Percentiles rank a stretch among this genome's conserved stretches.
These are phyloP conservation scores for Cercospora canescens DNA, from an alignment of 2,329 filamentous ascomycete species.

Conservation along the genomic window DNA sequence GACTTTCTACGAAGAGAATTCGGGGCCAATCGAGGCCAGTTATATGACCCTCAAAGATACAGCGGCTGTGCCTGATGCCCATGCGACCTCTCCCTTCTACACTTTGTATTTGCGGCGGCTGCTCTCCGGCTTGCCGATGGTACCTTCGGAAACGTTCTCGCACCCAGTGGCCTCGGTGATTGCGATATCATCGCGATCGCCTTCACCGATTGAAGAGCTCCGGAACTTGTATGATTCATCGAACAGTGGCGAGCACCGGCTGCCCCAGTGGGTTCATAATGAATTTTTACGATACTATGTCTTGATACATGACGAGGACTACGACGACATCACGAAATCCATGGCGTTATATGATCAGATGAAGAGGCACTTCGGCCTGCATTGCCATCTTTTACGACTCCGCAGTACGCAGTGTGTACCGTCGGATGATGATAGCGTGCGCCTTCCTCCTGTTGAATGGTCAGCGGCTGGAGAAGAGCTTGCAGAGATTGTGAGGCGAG, in stretches of 20 bases:
- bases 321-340: slow-evolving; percentile 86
- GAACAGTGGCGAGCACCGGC: slow-evolving; percentile 69
- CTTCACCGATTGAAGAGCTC: slow-evolving; percentile 81
- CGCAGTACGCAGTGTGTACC: slow-evolving; percentile 82
- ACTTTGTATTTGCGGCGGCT: slow-evolving; percentile 80
- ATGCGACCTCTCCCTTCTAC: slow-evolving; percentile 63
- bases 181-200: slow-evolving; percentile 87
- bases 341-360: slow-evolving; percentile 94
- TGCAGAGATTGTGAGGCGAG: slow-evolving; percentile 58
- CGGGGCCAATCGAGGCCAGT: slow-evolving; percentile 39
- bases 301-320: slow-evolving; percentile 92
- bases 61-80: slow-evolving; percentile 16
- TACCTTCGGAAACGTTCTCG: slow-evolving; percentile 87
- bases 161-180: slow-evolving; percentile 95
- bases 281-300: slow-evolving; percentile 97
- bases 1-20: slow-evolving; percentile 66
- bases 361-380: slow-evolving; percentile 96
- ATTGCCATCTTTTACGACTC: slow-evolving; percentile 87
- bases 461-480: slow-evolving; percentile 84
- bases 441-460: slow-evolving; percentile 83
- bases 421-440: slow-evolving; percentile 87
- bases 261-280: slow-evolving; percentile 84
- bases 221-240: slow-evolving; percentile 81
- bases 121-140: slow-evolving; percentile 74
- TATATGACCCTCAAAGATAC: slow-evolving; percentile 43